These are phyloP conservation scores for Colletotrichum agaves DNA, from an alignment of 2,329 filamentous ascomycete species.

Conservation along the genomic window DNA sequence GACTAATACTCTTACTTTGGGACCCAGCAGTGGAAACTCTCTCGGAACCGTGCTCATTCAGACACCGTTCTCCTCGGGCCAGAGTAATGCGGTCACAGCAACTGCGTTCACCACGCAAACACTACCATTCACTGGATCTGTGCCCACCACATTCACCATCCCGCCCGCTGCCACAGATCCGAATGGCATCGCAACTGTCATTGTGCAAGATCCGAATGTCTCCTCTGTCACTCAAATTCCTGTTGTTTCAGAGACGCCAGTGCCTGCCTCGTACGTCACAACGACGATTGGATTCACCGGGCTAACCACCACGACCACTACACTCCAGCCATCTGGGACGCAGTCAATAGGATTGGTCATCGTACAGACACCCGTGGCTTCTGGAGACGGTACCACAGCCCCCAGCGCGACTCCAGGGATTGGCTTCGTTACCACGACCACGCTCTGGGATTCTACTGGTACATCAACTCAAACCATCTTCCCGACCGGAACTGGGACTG, in stretches of 20 bases:
- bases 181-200: slow-evolving; percentile 9
- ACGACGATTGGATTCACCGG: slow-evolving; percentile 24
- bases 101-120: slow-evolving; percentile 4
- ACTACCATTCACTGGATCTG: slow-evolving; percentile 5
- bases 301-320: neutral
- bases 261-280: slow-evolving; percentile 6
- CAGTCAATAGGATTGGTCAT: slow-evolving; percentile 14
- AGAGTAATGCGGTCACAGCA: slow-evolving; percentile 7
- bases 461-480: slow-evolving; percentile 4
- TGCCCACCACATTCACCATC: neutral
- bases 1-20: neutral
- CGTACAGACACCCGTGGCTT: slow-evolving; percentile 24
- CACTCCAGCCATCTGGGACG: slow-evolving; percentile 25
- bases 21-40: neutral
- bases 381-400: neutral
- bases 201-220: slow-evolving; percentile 1
- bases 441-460: slow-evolving; percentile 15
- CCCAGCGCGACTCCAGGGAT: neutral
- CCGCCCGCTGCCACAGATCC: slow-evolving; percentile 7
- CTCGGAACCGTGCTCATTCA: slow-evolving; percentile 1
- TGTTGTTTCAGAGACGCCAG: neutral
- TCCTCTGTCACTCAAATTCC: slow-evolving; percentile 3
- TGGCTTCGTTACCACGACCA: slow-evolving; percentile 7
- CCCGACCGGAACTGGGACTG: slow-evolving; percentile 3
- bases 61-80: neutral